Evolutionary conservation across 305 asterid genomes (phyloP).

Genomic region (Fraxinus ornus): DNA sequence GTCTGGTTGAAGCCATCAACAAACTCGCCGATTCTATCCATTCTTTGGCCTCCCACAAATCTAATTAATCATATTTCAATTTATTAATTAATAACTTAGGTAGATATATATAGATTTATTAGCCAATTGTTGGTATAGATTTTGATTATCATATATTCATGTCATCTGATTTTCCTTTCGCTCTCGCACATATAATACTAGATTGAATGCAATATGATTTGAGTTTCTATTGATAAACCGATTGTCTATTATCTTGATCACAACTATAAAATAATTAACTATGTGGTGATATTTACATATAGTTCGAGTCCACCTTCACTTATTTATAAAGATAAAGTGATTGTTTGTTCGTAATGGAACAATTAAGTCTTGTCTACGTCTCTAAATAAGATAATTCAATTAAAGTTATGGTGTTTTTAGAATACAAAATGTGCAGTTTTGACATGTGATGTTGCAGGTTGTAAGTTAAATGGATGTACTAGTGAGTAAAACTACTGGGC

Average conservation of each 20-base stretch:
- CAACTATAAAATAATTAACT: too few relatives aligned
- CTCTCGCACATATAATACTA: too few relatives aligned
- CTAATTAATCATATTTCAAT: neutral
- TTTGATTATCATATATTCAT: neutral
- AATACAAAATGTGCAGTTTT: neutral
- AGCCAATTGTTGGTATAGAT: slow-evolving; percentile 35
- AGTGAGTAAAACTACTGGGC: neutral
- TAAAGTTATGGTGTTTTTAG: neutral
- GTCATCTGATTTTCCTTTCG: too few relatives aligned
- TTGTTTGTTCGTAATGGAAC: too few relatives aligned
- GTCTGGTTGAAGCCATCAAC: slow-evolving; percentile 78
- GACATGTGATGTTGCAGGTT: too few relatives aligned
- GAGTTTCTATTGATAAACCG: neutral
- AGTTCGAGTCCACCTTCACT: too few relatives aligned
- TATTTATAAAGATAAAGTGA: too few relatives aligned
- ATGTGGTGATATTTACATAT: too few relatives aligned
- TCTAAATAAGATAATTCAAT: too few relatives aligned
- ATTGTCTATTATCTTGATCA: neutral
- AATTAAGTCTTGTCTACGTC: too few relatives aligned
- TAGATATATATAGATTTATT: neutral
- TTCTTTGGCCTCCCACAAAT: slow-evolving; percentile 54
- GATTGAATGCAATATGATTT: too few relatives aligned
- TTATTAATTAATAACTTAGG: neutral
- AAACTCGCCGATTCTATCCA: slow-evolving; percentile 74
- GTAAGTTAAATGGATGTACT: too few relatives aligned